These are phyloP conservation scores for Leptodermis oblonga DNA, from an alignment of 257 asterid species.

Conservation along the genomic window DNA sequence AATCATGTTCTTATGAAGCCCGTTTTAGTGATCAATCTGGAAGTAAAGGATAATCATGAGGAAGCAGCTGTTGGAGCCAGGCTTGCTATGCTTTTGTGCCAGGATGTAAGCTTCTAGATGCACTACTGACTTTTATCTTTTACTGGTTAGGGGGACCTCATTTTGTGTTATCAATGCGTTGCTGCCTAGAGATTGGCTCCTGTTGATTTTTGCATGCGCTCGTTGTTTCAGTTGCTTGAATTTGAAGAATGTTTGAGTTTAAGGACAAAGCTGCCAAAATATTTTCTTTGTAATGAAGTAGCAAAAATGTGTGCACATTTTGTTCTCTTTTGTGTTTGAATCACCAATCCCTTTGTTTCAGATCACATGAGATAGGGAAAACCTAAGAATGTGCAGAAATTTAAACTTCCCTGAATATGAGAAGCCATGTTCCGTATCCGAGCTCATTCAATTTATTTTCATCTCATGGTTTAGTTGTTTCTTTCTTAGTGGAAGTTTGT, in stretches of 20 bases:
- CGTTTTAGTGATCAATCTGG: constrained; percentile 78
- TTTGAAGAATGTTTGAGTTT: neutral
- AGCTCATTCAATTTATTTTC: neutral
- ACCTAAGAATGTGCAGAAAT: neutral
- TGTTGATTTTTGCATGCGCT: neutral
- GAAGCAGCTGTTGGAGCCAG: constrained; percentile 94
- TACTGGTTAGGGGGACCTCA: neutral
- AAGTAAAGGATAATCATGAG: constrained; percentile 97
- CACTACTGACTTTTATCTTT: neutral
- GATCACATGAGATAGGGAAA: neutral
- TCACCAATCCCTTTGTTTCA: neutral
- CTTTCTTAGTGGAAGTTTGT: neutral
- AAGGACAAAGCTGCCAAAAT: neutral
- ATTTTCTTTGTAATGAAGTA: neutral
- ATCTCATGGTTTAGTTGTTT: neutral
- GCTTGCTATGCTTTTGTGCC: constrained; percentile 77
- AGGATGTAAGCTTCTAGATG: constrained; percentile 44
- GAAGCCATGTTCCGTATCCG: neutral
- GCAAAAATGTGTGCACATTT: neutral
- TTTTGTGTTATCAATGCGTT: neutral
- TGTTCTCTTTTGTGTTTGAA: neutral
- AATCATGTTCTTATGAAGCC: constrained; percentile 64
- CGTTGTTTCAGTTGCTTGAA: too few species aligned
- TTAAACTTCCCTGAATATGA: neutral
- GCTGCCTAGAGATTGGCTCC: too few species aligned